Evolutionary conservation across 2,329 filamentous ascomycete species (phyloP), one percentile per base, ranked within the genome.

Genomic region (Stromatinia cepivora): DNA sequence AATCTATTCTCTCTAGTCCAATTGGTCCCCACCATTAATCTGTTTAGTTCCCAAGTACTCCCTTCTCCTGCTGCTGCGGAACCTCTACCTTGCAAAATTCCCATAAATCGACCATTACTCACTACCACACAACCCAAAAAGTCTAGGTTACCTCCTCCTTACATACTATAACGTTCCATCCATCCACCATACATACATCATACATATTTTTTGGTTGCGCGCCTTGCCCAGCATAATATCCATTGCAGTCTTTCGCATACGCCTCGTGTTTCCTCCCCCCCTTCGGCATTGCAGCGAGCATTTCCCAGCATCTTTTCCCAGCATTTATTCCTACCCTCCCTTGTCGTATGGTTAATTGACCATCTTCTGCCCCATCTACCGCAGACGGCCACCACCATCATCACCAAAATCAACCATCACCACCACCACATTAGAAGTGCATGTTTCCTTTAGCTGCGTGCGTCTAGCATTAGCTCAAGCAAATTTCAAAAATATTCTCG

Each of bases 371-470:
- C 66, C 59, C 66, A 68, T 63, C 66, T 61, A 39, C 45, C 22
- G 46, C 61, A 52, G 61, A 63, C 39, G 39, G 39, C 20, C 45
- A 67, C 54, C 45, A 53, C 54, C 25, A 61, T 22, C 56, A 25
- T 36, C 45, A 42, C 46, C 52, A 39, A 39, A 22, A 59, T 52
- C 64, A 58, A 50, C 62, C 50, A 65, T 34, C 45, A 66, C 34
- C 45, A 53, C 61, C 45, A 52, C 34, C 34, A 61, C 65, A 45
- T 54, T 57, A 66, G 67, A 70, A 56, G 57, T 74, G 70, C 73
- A 74, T 74, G 67, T 71, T 72, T 74, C 71, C 73, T 71, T 71
- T 72, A n/a, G 28, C 67, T 66, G n/a, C 42, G 73, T 70, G 72
- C 73, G 74, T 75, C 71, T 72, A 76, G 71, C 58, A 45, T 54